A percentile compares a stretch with the other conserved stretches of the same genome.
Conservation (phyloP, 192 early-diverging fungal genomes). For the Coemansia furcata region DNA sequence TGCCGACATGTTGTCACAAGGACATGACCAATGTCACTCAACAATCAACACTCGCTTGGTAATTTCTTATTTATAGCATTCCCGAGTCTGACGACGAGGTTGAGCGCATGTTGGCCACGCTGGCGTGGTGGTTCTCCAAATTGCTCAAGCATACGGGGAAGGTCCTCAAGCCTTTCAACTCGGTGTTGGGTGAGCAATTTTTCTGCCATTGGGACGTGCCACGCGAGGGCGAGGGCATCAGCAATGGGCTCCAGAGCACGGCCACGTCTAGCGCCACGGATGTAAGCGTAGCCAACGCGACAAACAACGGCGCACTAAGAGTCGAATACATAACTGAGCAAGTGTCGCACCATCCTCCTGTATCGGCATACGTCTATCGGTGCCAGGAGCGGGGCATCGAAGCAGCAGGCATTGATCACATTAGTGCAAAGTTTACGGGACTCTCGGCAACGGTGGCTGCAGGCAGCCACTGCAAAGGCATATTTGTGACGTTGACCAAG, state of each 20-base stretch:
- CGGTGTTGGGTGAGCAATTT: conserved; percentile 59
- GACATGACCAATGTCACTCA: neutral
- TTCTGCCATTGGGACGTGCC: conserved; percentile 56
- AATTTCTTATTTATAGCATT: conserved; percentile 49
- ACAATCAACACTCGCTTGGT: neutral
- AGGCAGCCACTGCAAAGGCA: conserved; percentile 63
- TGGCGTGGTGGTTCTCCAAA: conserved; percentile 73
- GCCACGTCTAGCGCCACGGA: conserved; percentile 38
- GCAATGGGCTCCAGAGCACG: conserved; percentile 22
- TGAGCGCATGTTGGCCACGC: conserved; percentile 67
- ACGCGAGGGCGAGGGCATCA: neutral
- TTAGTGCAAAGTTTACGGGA: conserved; percentile 70
- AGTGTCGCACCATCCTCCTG: conserved; percentile 61
- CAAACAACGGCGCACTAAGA: conserved; percentile 12
- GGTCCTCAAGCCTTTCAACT: conserved; percentile 60
- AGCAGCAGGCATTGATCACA: conserved; percentile 68
- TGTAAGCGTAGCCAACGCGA: conserved; percentile 7
- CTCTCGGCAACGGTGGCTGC: conserved; percentile 68
- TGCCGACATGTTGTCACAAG: neutral
- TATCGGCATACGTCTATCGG: conserved; percentile 62
- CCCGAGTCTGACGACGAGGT: conserved; percentile 60
- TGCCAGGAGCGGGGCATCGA: conserved; percentile 63
- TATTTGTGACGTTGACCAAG: conserved; percentile 60
- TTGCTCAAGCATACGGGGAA: conserved; percentile 61
- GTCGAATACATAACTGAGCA: conserved; percentile 65